Evolutionary conservation across 163 green algal species (phyloP).

Genomic region (Chloromonas sp.): DNA sequence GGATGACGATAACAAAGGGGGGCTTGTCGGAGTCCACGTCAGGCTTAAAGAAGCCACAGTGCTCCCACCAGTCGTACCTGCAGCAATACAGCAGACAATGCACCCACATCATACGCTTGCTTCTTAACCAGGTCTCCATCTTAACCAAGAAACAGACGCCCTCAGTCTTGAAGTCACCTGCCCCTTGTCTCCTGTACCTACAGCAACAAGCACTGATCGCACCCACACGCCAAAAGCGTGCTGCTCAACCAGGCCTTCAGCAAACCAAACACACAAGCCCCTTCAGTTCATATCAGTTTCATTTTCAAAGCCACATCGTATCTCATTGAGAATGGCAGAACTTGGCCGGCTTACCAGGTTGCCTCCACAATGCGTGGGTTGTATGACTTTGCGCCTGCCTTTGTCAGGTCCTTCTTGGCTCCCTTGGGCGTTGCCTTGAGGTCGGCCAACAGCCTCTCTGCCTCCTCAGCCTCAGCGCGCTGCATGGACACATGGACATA

Average conservation of each 20-base stretch:
- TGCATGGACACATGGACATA: constrained; percentile 20
- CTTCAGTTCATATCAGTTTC: no score
- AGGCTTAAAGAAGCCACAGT: constrained; percentile 69
- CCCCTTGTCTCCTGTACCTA: background rate
- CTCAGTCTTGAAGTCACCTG: background rate
- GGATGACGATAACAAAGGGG: constrained; percentile 92
- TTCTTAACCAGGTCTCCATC: background rate
- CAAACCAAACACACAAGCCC: no score
- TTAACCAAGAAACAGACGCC: background rate
- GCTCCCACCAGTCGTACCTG: constrained; percentile 67
- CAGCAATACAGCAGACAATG: background rate
- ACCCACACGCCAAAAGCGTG: no score
- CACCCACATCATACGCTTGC: background rate
- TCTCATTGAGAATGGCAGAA: no score
- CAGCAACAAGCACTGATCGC: no score
- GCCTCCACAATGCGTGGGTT: constrained; percentile 79
- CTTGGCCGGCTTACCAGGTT: constrained; percentile 35
- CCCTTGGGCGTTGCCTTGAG: constrained; percentile 64
- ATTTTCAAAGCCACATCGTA: no score
- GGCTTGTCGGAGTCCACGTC: constrained; percentile 47
- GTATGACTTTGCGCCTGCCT: constrained; percentile 77
- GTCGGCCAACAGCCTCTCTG: constrained; percentile 46
- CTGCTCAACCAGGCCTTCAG: no score
- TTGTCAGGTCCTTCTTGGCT: constrained; percentile 72
- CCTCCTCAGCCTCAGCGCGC: constrained; percentile 69